Percentiles rank a stretch among this genome's conserved stretches.
These are phyloP conservation scores for Serendipita sp. DNA, from an alignment of 768 basidiomycete species.

Conservation along the genomic window DNA sequence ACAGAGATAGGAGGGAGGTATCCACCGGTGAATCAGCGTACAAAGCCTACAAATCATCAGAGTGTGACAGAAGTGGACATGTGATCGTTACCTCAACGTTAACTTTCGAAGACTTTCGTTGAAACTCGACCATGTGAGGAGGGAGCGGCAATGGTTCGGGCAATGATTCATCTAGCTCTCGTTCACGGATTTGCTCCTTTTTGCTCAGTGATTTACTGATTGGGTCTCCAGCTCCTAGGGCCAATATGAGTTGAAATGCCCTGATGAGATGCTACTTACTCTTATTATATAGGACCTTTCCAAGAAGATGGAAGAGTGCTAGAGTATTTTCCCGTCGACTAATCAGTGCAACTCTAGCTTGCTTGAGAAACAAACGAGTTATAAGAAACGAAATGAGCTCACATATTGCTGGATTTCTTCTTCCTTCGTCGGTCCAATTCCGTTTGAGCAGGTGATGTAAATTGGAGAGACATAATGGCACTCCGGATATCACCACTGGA, in stretches of 20 bases:
- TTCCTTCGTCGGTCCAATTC: constrained; percentile 16
- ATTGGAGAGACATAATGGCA: constrained; percentile 86
- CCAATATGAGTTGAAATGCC: constrained; percentile 5
- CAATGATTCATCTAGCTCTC: constrained; percentile 38
- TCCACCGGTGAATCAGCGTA: constrained; percentile 84
- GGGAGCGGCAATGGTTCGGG: constrained; percentile 45
- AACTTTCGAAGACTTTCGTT: constrained; percentile 55
- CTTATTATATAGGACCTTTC: constrained; percentile 91
- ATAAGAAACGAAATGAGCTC: neutral
- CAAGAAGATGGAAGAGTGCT: constrained; percentile 80
- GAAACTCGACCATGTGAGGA: constrained; percentile 38
- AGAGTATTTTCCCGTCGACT: constrained; percentile 76
- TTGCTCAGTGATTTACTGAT: constrained; percentile 36
- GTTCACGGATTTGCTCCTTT: constrained; percentile 49
- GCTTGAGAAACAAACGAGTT: constrained; percentile 15
- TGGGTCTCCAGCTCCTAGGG: constrained; percentile 59
- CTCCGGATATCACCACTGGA: constrained; percentile 86
- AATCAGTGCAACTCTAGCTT: constrained; percentile 47
- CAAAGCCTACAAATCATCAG: constrained; percentile 32
- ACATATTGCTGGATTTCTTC: constrained; percentile 3
- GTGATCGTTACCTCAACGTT: constrained; percentile 44
- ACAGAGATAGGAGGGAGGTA: constrained; percentile 72
- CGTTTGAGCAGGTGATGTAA: constrained; percentile 43
- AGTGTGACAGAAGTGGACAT: constrained; percentile 12
- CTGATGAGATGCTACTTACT: constrained; percentile 31